Conservation (phyloP, 352 stramenopile species). For the Globisporangium cystogenes region DNA sequence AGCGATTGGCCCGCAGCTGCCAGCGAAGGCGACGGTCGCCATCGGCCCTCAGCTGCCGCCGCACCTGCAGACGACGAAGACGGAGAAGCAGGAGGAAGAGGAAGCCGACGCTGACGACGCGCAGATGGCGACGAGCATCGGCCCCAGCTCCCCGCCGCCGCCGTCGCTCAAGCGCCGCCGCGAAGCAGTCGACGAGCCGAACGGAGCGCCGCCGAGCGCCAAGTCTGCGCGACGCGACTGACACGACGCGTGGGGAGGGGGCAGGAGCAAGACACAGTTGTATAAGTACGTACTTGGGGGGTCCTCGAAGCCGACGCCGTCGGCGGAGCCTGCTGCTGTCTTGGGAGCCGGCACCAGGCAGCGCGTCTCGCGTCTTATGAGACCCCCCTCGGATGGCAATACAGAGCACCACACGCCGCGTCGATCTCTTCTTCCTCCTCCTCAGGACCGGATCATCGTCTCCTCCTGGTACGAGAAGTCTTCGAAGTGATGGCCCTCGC, state of each 20-base stretch:
- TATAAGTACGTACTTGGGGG: neutral
- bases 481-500: conserved; percentile 83
- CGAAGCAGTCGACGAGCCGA: neutral
- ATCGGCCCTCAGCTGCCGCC: conserved; percentile 64
- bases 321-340: no score
- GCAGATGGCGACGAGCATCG: neutral
- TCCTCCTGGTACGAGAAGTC: conserved; percentile 90
- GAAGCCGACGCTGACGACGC: neutral
- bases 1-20: neutral
- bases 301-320: no score
- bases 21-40: conserved; percentile 4
- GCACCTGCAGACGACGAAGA: conserved; percentile 15
- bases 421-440: neutral
- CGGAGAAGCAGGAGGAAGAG: neutral
- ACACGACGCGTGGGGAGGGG: neutral
- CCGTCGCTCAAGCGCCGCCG: conserved; percentile 5
- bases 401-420: no score
- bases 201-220: neutral
- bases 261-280: neutral
- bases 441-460: conserved; percentile 14
- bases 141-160: conserved; percentile 8
- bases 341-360: no score
- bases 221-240: neutral
- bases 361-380: no score
- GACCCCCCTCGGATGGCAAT: no score